Evolutionary conservation across 1,139 yeast genomes (phyloP).

Genomic region (Candida freyschussii): DNA sequence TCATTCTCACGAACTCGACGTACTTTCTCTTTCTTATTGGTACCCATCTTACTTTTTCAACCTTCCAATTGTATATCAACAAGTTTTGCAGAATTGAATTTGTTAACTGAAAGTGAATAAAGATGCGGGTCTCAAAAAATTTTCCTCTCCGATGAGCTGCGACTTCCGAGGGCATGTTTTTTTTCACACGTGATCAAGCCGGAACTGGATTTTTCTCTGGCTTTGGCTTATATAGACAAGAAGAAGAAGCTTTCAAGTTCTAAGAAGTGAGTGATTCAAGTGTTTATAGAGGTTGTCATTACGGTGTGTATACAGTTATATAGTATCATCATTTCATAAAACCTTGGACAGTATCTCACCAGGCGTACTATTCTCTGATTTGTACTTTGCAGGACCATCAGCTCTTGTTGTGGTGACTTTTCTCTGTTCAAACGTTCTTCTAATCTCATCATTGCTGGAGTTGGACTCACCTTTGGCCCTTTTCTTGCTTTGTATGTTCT

Average conservation of each 20-base stretch:
- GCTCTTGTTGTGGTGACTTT: slow-evolving; percentile 62
- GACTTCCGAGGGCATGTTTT: too few species aligned
- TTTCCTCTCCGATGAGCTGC: neutral
- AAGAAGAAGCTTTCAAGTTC: too few species aligned
- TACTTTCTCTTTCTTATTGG: slow-evolving; percentile 83
- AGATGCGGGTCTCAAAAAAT: too few species aligned
- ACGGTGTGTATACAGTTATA: too few species aligned
- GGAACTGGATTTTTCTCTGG: too few species aligned
- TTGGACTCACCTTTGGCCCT: slow-evolving; percentile 24
- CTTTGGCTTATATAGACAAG: too few species aligned
- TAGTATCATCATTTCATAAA: too few species aligned
- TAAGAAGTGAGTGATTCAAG: too few species aligned
- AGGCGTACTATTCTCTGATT: slow-evolving; percentile 27
- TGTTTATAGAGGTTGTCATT: too few species aligned
- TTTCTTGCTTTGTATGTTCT: slow-evolving; percentile 54
- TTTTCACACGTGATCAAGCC: too few species aligned
- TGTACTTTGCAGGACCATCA: slow-evolving; percentile 47
- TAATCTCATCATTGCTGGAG: slow-evolving; percentile 29
- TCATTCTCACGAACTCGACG: slow-evolving; percentile 82
- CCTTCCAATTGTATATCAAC: too few species aligned
- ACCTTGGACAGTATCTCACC: slow-evolving; percentile 20
- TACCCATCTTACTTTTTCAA: slow-evolving; percentile 63
- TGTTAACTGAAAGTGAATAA: neutral
- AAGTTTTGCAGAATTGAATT: neutral
- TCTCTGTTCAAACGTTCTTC: slow-evolving; percentile 60